Conservation (phyloP, 495 filamentous ascomycete genomes). For the Penicillium maclennaniae region DNA sequence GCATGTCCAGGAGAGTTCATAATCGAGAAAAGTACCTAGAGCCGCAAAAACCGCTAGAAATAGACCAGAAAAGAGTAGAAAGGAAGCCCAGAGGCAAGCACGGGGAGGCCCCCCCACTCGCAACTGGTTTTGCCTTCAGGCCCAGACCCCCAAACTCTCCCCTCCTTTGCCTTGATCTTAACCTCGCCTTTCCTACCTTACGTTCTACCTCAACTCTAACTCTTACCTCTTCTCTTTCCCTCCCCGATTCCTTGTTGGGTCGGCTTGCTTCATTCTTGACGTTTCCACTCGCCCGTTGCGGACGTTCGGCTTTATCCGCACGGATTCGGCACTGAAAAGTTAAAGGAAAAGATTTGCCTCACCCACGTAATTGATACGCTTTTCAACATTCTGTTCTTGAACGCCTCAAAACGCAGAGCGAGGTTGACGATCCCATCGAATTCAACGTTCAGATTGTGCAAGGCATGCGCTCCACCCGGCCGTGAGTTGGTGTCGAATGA, state of each 20-base stretch:
- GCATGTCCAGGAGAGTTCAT: background rate
- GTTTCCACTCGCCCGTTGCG: constrained; percentile 12
- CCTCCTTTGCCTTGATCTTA: constrained; percentile 13
- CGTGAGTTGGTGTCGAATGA: constrained; percentile 25
- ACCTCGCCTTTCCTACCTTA: constrained; percentile 11
- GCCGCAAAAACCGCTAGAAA: background rate
- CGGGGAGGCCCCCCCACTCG: background rate
- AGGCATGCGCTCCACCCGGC: constrained; percentile 39
- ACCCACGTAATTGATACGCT: constrained; percentile 19
- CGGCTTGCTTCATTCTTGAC: background rate
- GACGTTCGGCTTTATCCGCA: constrained; percentile 20
- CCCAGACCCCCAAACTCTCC: constrained; percentile 13
- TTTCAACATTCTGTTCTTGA: background rate
- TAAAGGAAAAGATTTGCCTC: constrained; percentile 28
- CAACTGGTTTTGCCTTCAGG: constrained; percentile 12
- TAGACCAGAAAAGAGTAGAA: background rate
- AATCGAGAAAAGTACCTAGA: background rate
- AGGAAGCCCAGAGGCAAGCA: background rate
- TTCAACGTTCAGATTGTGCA: constrained; percentile 9
- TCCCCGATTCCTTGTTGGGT: background rate
- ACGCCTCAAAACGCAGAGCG: background rate
- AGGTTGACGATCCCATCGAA: background rate
- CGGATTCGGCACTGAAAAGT: constrained; percentile 27
- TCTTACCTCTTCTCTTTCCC: constrained; percentile 1
- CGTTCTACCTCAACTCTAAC: background rate